Base-by-base conservation (phyloP, 1,139 yeast species). In the Lodderomyces orthopsilosis region DNA sequence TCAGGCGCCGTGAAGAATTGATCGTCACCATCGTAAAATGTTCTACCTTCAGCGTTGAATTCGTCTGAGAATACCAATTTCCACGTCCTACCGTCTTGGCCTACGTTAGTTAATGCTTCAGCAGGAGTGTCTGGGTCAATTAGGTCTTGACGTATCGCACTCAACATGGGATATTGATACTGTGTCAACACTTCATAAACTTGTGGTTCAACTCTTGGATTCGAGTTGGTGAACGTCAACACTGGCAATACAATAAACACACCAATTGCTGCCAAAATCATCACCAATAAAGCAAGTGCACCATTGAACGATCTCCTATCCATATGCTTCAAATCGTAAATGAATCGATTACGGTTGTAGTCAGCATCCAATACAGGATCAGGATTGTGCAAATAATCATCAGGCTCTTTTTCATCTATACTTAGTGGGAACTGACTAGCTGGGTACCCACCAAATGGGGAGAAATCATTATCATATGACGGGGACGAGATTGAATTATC, bases 391-490 rank as follows among this genome's bases (percentile, higher is more conserved):
- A 90, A 62, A 57, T 87, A 89, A 61, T 90, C 97, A 65, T 90
- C 97, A 2, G 88, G 85, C 63, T 90, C 97, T 63, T 86, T 86
- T 56, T 90, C 97, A 46, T 89, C 95, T 50, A 90, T 80, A 53
- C 79, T 83, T 43, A 90, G 68, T 0, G 96, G 96, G 67, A 90
- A 90, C 1, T 89, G 79, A 5, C 87, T 74, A 4, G 95, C 93
- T 1, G 97, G 96, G 61, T 87, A 90, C 9, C 96, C 97, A 43
- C 97, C 97, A 68, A 90, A 90, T 2, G 97, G 97, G 41, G 90
- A 81, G 53, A 82, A 72, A 46, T 69, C 74, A 8, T 27, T 30
- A 3, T 44, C 39, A 22, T 39, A 35, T 5, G 34, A 30, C 10
- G 34, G 34, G 4, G 34, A 30, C 12, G 19, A 30, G 7, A 17